These are phyloP conservation scores for Podospora comata DNA, from an alignment of 495 filamentous ascomycete species.

Conservation along the genomic window DNA sequence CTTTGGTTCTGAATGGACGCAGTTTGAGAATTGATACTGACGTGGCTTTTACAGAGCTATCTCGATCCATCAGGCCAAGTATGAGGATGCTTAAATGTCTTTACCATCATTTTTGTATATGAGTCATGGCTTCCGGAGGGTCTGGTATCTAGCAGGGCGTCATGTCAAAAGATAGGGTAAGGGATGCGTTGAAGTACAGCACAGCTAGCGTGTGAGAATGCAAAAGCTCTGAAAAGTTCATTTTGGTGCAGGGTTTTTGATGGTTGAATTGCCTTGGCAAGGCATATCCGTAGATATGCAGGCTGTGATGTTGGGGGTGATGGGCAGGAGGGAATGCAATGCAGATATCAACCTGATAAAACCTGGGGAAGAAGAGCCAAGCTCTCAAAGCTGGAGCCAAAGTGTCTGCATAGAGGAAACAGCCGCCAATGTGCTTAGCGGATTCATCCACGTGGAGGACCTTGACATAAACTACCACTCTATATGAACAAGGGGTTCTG, in stretches of 20 bases:
- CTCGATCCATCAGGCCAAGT: slow-evolving; percentile 65
- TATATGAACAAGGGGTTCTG: too few species aligned
- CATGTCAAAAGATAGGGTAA: neutral
- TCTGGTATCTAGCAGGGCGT: slow-evolving; percentile 6
- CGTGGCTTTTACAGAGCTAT: slow-evolving; percentile 55
- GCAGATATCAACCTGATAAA: neutral
- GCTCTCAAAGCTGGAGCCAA: neutral
- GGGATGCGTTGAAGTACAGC: neutral
- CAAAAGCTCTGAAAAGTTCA: slow-evolving; percentile 2
- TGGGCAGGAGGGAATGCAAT: neutral
- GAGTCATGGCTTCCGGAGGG: slow-evolving; percentile 13
- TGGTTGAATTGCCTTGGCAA: neutral
- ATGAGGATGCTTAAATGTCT: slow-evolving; percentile 41
- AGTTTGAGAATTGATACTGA: slow-evolving; percentile 14
- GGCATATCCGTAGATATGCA: too few species aligned
- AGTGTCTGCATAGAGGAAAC: neutral
- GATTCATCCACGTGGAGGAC: neutral
- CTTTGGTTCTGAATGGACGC: neutral
- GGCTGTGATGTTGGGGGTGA: neutral
- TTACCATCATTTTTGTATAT: neutral
- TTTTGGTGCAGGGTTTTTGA: neutral
- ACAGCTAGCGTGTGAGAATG: neutral
- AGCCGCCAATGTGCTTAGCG: neutral
- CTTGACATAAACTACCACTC: too few species aligned
- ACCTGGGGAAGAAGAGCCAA: neutral